Evolutionary conservation across 495 filamentous ascomycete genomes (phyloP).

Genomic region (Penicillium psychrofluorescens): DNA sequence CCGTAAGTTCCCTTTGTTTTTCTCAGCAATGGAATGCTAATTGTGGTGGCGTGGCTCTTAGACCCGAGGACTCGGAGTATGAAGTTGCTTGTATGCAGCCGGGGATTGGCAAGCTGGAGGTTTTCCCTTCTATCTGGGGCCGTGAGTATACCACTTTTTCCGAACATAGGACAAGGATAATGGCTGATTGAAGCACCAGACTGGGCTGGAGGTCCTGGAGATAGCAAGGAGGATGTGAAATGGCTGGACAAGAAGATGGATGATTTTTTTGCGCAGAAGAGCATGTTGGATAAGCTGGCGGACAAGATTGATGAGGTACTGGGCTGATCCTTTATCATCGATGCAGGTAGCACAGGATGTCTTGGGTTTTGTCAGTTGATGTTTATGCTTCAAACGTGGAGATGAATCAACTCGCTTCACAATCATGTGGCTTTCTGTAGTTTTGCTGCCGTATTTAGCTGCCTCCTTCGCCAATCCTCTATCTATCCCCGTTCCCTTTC

Average conservation of each 20-base stretch:
- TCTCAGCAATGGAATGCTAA: not conserved
- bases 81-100: constrained; percentile 58
- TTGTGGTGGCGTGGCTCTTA: constrained; percentile 5
- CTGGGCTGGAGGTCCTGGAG: constrained; percentile 58
- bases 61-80: constrained; percentile 61
- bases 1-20: constrained; percentile 37
- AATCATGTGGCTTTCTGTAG: no score
- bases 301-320: constrained; percentile 6
- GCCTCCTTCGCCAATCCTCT: no score
- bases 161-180: constrained; percentile 4
- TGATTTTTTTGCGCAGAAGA: constrained; percentile 35
- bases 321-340: not conserved
- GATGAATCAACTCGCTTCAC: no score
- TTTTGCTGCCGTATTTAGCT: no score
- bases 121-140: constrained; percentile 62
- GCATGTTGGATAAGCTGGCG: not conserved
- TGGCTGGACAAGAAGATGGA: constrained; percentile 58
- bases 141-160: constrained; percentile 39
- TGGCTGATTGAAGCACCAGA: constrained; percentile 9
- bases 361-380: no score
- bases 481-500: no score
- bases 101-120: constrained; percentile 48
- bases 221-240: constrained; percentile 55
- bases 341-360: no score
- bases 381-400: no score